A percentile compares a stretch with the other conserved stretches of the same genome.
Conservation (phyloP, 1,284 basidiomycete species). For the Boletus coffeatus region DNA sequence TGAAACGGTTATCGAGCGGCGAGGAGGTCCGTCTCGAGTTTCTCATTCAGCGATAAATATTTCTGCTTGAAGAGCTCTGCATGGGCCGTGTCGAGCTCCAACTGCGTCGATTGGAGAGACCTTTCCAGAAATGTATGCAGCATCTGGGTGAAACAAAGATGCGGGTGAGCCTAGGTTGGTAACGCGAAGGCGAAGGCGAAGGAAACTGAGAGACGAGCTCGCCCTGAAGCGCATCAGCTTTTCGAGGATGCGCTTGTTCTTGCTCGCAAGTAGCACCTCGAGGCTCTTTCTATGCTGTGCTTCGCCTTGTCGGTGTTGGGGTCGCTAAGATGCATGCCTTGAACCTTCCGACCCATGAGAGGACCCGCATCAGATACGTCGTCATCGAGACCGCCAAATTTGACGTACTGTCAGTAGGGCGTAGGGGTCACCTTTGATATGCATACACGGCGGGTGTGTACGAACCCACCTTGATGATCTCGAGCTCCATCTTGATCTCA, state of each 20-base stretch:
- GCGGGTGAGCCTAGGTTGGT: neutral
- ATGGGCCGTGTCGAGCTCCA: constrained; percentile 54
- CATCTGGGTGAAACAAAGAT: constrained; percentile 44
- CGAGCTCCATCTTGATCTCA: constrained; percentile 92
- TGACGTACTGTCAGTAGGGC: constrained; percentile 65
- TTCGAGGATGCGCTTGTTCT: constrained; percentile 93
- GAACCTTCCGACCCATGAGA: constrained; percentile 25
- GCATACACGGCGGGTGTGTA: neutral
- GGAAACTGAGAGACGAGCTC: constrained; percentile 15
- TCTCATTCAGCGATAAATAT: constrained; percentile 64
- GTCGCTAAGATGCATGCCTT: constrained; percentile 63
- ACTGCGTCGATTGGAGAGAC: constrained; percentile 54
- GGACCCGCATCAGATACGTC: constrained; percentile 48
- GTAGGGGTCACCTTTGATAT: neutral
- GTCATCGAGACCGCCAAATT: constrained; percentile 83
- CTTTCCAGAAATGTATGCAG: constrained; percentile 75
- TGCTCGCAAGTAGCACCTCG: constrained; percentile 79
- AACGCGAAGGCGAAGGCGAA: neutral
- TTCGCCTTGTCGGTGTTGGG: constrained; percentile 84
- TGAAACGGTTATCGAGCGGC: constrained; percentile 55
- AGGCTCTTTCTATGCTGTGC: constrained; percentile 74
- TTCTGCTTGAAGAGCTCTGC: constrained; percentile 75
- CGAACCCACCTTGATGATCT: constrained; percentile 85
- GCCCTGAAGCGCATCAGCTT: constrained; percentile 90
- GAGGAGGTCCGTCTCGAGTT: constrained; percentile 87